phyloP scores from a whole-genome alignment of 2,329 filamentous ascomycete genomes.

The Fusarium sp. region DNA sequence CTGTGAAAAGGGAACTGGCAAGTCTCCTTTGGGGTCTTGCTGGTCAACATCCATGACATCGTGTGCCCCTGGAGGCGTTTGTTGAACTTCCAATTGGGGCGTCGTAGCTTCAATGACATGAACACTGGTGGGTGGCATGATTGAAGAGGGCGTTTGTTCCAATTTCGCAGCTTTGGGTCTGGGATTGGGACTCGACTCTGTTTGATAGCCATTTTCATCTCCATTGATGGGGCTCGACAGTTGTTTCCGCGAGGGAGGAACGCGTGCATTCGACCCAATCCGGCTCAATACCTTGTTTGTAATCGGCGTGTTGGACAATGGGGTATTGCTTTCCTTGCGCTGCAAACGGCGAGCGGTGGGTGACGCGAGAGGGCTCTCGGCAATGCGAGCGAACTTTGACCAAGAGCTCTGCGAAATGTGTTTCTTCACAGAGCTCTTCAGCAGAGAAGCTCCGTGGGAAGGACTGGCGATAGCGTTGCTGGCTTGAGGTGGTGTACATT shows the following conservation, averaged over 20 bases:
- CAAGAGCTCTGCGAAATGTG: constrained; percentile 42
- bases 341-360: background rate
- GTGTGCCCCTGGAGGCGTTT: background rate
- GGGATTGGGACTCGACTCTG: background rate
- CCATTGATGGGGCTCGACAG: background rate
- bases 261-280: background rate
- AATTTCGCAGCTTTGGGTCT: background rate
- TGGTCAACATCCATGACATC: background rate
- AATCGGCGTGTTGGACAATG: background rate
- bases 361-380: constrained; percentile 8
- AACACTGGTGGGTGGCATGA: background rate
- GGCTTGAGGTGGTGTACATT: background rate
- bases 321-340: background rate
- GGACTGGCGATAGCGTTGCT: background rate
- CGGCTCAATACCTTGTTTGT: background rate
- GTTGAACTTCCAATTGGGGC: background rate
- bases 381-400: constrained; percentile 35
- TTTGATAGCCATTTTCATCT: background rate
- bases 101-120: background rate
- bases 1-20: constrained; percentile 35
- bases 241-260: background rate
- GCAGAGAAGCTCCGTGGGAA: constrained; percentile 27
- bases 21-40: background rate
- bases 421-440: constrained; percentile 39
- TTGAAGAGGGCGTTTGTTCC: background rate